Conservation (phyloP, 352 stramenopile species). For the Albugo candida region DNA sequence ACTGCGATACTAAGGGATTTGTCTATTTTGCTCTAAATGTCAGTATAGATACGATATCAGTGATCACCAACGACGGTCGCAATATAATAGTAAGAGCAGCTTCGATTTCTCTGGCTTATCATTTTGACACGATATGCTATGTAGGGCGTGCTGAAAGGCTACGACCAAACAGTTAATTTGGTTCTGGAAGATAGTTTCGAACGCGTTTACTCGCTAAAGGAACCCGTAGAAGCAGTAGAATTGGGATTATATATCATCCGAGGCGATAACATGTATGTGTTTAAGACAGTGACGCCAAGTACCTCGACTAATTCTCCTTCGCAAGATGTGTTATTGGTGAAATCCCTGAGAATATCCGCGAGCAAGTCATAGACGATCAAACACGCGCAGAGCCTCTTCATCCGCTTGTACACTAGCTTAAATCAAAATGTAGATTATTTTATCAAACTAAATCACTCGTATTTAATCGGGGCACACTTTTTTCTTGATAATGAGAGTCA, state of each 20-base stretch:
- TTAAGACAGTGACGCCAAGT: neutral
- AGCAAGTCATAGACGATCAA: slow-evolving; percentile 78
- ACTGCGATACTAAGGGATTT: neutral
- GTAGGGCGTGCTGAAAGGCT: slow-evolving; percentile 77
- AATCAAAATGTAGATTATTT: neutral
- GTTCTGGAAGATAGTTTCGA: slow-evolving; percentile 87
- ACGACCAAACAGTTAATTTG: slow-evolving; percentile 87
- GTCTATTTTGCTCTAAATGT: neutral
- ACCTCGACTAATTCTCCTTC: neutral
- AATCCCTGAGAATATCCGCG: slow-evolving; percentile 72
- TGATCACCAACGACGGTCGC: slow-evolving; percentile 88
- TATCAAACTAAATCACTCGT: neutral
- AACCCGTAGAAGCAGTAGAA: slow-evolving; percentile 77
- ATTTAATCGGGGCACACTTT: neutral
- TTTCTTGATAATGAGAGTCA: neutral
- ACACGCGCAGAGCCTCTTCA: slow-evolving; percentile 77
- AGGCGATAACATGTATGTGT: slow-evolving; percentile 83
- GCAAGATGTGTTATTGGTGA: slow-evolving; percentile 57
- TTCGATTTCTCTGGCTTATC: slow-evolving; percentile 4
- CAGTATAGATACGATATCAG: slow-evolving; percentile 63
- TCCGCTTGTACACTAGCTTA: slow-evolving; percentile 75
- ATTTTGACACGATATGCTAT: slow-evolving; percentile 1
- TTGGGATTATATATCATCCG: slow-evolving; percentile 87
- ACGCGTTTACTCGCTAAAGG: slow-evolving; percentile 81
- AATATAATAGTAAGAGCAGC: slow-evolving; percentile 76